A percentile compares a stretch with the other conserved stretches of the same genome.
Evolutionary conservation across 106 monocot genomes (phyloP).

Genomic region (Narthecium ossifragum): DNA sequence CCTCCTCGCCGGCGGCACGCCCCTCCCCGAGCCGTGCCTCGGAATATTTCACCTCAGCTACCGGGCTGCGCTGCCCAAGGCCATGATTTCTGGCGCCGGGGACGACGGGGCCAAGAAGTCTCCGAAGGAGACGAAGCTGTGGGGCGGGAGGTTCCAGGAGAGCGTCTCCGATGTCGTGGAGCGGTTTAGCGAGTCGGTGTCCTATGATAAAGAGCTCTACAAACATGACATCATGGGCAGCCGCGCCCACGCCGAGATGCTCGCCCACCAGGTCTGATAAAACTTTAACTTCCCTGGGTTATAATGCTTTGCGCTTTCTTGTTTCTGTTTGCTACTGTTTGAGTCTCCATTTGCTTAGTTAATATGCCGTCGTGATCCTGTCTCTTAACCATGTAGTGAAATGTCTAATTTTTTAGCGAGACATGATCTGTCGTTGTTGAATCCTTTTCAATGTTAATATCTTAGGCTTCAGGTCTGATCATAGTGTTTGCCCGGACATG

Average conservation of each 20-base stretch:
- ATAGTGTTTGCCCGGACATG: too few relatives aligned
- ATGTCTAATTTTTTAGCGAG: too few relatives aligned
- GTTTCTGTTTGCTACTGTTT: not conserved
- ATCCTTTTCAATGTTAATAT: too few relatives aligned
- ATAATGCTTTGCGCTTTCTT: not conserved
- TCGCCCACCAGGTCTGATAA: constrained; percentile 56
- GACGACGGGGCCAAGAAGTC: not conserved
- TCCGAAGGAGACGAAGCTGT: constrained; percentile 68
- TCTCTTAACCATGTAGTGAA: too few relatives aligned
- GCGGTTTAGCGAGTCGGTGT: constrained; percentile 86
- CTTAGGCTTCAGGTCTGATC: too few relatives aligned
- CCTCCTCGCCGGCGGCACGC: too few relatives aligned
- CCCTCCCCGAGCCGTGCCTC: too few relatives aligned
- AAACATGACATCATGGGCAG: constrained; percentile 90
- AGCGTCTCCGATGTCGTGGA: constrained; percentile 82
- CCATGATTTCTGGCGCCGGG: not conserved
- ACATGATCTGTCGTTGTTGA: too few relatives aligned
- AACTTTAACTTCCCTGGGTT: not conserved
- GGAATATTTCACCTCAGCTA: too few relatives aligned
- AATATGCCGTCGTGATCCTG: not conserved
- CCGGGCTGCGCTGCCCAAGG: too few relatives aligned
- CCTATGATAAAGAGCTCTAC: constrained; percentile 87
- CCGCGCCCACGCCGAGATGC: constrained; percentile 88
- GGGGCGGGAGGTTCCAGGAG: constrained; percentile 90
- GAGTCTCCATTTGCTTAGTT: not conserved